Conservation (phyloP, 169 alveolate genomes). For the Eimeria falciformis region DNA sequence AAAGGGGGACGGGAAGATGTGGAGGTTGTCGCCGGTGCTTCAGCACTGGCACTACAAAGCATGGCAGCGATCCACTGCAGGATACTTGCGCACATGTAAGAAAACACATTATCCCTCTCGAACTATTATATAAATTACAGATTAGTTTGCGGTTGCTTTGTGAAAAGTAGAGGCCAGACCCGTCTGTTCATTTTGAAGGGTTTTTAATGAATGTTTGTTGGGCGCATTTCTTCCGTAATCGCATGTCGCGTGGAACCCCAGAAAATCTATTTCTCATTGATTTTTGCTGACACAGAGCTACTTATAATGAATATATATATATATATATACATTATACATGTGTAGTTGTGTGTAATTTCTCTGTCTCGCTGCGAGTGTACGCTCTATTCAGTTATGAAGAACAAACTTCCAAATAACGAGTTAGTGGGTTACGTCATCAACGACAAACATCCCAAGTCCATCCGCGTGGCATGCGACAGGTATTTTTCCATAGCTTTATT, state of each 20-base stretch:
- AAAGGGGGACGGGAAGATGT: constrained; percentile 27
- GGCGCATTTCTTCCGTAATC: not conserved
- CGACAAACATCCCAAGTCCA: constrained; percentile 94
- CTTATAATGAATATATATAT: not conserved
- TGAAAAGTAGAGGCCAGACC: not conserved
- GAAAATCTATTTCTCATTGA: not conserved
- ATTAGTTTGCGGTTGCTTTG: not conserved
- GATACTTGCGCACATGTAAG: constrained; percentile 90
- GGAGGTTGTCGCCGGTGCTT: constrained; percentile 67
- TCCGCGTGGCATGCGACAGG: constrained; percentile 94
- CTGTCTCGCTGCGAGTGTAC: not conserved
- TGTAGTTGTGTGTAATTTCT: constrained; percentile 3
- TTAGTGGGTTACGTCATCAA: constrained; percentile 93
- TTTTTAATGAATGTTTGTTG: not conserved
- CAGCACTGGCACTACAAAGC: constrained; percentile 92
- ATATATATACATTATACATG: not conserved
- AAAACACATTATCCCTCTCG: not conserved
- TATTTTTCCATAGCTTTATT: not conserved
- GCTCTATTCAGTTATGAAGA: constrained; percentile 84
- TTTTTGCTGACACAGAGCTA: not conserved
- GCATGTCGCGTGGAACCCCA: not conserved
- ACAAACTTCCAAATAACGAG: constrained; percentile 90
- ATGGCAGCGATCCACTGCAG: constrained; percentile 93
- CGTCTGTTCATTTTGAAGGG: not conserved
- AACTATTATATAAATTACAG: not conserved